Evolutionary conservation across 2,329 filamentous ascomycete species (phyloP).

Genomic region (Fusarium buxicola): DNA sequence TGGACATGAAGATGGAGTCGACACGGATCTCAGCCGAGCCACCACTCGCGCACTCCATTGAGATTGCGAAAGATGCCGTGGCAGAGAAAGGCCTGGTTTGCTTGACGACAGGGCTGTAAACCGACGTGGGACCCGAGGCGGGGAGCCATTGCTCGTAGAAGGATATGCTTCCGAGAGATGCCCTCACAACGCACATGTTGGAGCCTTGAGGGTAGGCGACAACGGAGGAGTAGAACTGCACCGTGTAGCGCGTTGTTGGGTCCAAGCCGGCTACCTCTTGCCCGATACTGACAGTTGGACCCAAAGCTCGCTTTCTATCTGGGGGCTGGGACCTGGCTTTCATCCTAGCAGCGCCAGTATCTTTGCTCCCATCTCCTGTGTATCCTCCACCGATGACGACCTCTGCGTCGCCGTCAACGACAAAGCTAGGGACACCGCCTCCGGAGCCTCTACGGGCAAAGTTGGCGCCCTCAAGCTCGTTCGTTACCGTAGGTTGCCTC

Average conservation of each 20-base stretch:
- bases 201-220: neutral
- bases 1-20: constrained; percentile 34
- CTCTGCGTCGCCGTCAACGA: neutral
- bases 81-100: neutral
- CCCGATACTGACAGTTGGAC: constrained; percentile 6
- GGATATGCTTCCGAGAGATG: constrained; percentile 9
- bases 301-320: constrained; percentile 4
- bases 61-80: neutral
- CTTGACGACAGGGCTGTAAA: neutral
- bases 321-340: neutral
- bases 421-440: constrained; percentile 5
- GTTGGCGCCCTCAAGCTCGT: constrained; percentile 8
- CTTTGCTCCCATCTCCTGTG: constrained; percentile 17
- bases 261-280: constrained; percentile 14
- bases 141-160: constrained; percentile 8
- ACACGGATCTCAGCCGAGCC: constrained; percentile 7
- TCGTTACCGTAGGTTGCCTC: neutral
- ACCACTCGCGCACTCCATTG: constrained; percentile 6
- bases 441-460: neutral
- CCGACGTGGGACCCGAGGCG: neutral
- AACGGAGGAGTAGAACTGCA: constrained; percentile 24
- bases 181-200: constrained; percentile 12
- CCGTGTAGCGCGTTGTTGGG: constrained; percentile 12
- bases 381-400: constrained; percentile 1
- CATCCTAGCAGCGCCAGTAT: constrained; percentile 1